Evolutionary conservation across 1,284 basidiomycete species (phyloP), one percentile per base, ranked within the genome.

Genomic region (Ustilago tritici): DNA sequence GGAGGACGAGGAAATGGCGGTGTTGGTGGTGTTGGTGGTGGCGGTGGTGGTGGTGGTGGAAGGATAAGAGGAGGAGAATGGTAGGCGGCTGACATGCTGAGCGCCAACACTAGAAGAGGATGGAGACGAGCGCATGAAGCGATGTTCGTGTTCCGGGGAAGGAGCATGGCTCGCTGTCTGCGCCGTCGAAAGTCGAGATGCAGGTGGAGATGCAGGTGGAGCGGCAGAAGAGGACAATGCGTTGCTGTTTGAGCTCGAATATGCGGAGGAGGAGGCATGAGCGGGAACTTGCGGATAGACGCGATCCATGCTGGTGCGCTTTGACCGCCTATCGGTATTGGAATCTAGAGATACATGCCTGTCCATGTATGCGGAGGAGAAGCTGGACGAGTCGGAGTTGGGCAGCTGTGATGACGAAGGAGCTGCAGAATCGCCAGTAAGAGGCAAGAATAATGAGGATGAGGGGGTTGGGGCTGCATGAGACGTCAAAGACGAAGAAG

Each of bases 251-350:
- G 49, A 50, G 49, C 28, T 32, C 31, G 49, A 50, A 7, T 32
- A 31, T 7, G 49, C 31, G 63, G 15, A 23, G n/a, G 36, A 17
- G 49, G 54, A 17, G 31, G 32, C n/a, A 19, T 40, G 34, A 32
- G 57, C 23, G 11, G 56, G 36, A 36, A 40, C n/a, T 23, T 53
- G 57, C 54, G 50, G 19, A 6, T 38, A 57, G 32, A 19, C 41
- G 57, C 65, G 70, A 34, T 73, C 65, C 65, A 59, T 58, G 65
- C 65, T 73, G 10, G 47, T 31, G 61, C 61, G 65, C 70, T 50
- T 58, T 53, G 58, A 31, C 41, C 65, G 38, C 49, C 49, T 50
- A 35, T 58, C 41, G 32, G 36, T 35, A 54, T 35, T n/a, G 11
- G 8, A 4, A 15, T 46, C n/a, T n/a, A 55, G 14, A 2, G 46